phyloP scores from a whole-genome alignment of 176 grass and related monocot genomes.

The Chrysopogon serrulatus region DNA sequence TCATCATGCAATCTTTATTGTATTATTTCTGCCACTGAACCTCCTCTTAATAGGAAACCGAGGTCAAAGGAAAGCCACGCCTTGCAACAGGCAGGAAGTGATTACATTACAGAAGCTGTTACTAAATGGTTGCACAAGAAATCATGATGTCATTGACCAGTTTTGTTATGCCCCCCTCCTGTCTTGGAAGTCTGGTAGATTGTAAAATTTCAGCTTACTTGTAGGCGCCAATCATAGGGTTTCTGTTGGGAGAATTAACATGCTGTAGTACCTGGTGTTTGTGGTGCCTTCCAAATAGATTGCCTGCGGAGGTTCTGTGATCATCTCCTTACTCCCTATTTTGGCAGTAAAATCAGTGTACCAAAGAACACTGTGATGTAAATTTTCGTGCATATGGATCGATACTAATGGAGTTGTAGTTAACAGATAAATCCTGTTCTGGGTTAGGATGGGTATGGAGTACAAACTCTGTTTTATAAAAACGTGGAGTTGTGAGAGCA shows the following conservation, averaged over 20 bases:
- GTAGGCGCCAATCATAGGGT: constrained; percentile 7
- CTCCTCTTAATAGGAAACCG: constrained; percentile 59
- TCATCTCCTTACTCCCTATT: not conserved
- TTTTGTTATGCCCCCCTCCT: not conserved
- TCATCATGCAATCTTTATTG: not conserved
- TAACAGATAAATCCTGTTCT: not conserved
- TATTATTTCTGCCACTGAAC: not conserved
- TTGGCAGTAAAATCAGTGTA: not conserved
- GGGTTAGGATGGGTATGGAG: not conserved
- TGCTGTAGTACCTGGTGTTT: not conserved
- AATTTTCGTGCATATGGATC: not conserved
- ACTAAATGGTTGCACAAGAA: constrained; percentile 1
- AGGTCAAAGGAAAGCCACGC: constrained; percentile 93
- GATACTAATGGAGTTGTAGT: not conserved
- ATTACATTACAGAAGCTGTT: not conserved
- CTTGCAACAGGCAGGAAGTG: constrained; percentile 55
- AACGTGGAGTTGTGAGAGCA: too few relatives aligned
- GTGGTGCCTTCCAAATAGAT: not conserved
- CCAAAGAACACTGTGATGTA: not conserved
- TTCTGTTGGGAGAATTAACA: not conserved
- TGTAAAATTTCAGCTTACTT: constrained; percentile 10
- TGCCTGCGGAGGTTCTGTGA: not conserved
- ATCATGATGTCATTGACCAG: not conserved
- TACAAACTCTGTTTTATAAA: not conserved
- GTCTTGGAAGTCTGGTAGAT: not conserved